Evolutionary conservation across 768 basidiomycete genomes (phyloP), one percentile per base, ranked within the genome.

Genomic region (Suillus cothurnatus): DNA sequence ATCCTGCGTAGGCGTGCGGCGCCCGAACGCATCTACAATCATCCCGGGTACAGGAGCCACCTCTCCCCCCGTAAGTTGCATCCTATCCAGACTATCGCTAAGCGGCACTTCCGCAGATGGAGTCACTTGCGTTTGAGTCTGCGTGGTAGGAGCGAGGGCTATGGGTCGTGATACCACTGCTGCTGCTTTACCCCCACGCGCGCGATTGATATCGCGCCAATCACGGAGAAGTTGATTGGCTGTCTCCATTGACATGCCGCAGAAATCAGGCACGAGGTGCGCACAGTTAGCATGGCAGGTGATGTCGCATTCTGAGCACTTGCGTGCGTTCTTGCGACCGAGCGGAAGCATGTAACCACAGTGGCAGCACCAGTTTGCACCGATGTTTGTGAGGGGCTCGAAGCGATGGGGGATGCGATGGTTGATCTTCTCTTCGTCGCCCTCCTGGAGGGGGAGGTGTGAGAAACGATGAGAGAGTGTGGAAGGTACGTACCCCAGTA

Each of bases 211-310:
- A 73, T 94, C 92, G 62, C 92, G 89, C 86, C 93, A 90, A 76
- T 95, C 91, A 60, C 90, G 88, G 60, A 99, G 85, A 23, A 99
- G 84, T 71, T 91, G 88, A 76, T 98, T 98, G 57, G 97, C 97
- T 43, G 94, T 97, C 78, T 98, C 97, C 97, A 99, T 99, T 43
- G 95, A 95, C 96, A 99, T 98, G 50, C 97, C 97, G 73, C 97
- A 99, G 79, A 99, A 99, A 78, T 99, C 97, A 65, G 97, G 97
- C 47, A 99, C 97, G 64, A 99, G 87, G 77, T 99, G 97, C 1
- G 95, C 93, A 79, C 97, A 99, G 68, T 95, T 93, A 23, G 94
- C 95, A 78, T 99, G 97, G 71, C 95, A 98, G 55, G 97, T 98
- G 70, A 99, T 89, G 72, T 91, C 88, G 79, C 97, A 99, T 77